Conservation (phyloP, 495 filamentous ascomycete species). For the Talaromyces liani region DNA sequence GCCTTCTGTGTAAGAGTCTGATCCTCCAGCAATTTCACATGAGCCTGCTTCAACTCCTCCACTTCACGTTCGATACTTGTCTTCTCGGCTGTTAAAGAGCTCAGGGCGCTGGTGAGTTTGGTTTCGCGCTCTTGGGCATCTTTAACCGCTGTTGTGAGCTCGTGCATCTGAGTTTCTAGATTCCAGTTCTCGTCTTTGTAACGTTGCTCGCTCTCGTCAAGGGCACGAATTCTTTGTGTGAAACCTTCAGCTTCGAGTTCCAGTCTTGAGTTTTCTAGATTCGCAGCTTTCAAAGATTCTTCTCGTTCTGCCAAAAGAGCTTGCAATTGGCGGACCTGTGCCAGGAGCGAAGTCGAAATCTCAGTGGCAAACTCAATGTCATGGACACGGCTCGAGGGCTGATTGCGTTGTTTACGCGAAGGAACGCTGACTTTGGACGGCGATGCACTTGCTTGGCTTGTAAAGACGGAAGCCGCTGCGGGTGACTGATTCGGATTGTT, state of each 20-base stretch:
- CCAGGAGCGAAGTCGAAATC: slow-evolving; percentile 82
- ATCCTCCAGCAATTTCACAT: slow-evolving; percentile 75
- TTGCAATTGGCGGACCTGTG: slow-evolving; percentile 84
- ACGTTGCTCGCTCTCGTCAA: slow-evolving; percentile 89
- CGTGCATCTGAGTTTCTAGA: slow-evolving; percentile 81
- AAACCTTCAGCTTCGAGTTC: slow-evolving; percentile 77
- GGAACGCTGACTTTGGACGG: slow-evolving; percentile 86
- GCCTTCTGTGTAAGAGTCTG: slow-evolving; percentile 66
- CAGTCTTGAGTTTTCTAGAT: slow-evolving; percentile 65
- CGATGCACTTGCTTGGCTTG: slow-evolving; percentile 75
- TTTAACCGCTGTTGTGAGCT: slow-evolving; percentile 59
- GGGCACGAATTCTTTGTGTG: slow-evolving; percentile 63
- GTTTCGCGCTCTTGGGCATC: slow-evolving; percentile 74
- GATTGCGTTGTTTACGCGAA: slow-evolving; percentile 79
- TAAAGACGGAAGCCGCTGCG: slow-evolving; percentile 64
- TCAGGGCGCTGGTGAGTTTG: slow-evolving; percentile 65
- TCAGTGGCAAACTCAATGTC: slow-evolving; percentile 96
- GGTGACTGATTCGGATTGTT: slow-evolving; percentile 43
- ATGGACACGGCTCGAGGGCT: slow-evolving; percentile 74
- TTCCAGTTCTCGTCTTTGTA: slow-evolving; percentile 99
- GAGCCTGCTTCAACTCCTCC: slow-evolving; percentile 74
- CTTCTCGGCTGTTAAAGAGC: slow-evolving; percentile 65
- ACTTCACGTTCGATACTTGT: slow-evolving; percentile 68
- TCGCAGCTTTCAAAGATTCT: slow-evolving; percentile 67
- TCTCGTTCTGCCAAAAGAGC: slow-evolving; percentile 76